Conservation (phyloP, 495 filamentous ascomycete species). For the Neurospora sp. region DNA sequence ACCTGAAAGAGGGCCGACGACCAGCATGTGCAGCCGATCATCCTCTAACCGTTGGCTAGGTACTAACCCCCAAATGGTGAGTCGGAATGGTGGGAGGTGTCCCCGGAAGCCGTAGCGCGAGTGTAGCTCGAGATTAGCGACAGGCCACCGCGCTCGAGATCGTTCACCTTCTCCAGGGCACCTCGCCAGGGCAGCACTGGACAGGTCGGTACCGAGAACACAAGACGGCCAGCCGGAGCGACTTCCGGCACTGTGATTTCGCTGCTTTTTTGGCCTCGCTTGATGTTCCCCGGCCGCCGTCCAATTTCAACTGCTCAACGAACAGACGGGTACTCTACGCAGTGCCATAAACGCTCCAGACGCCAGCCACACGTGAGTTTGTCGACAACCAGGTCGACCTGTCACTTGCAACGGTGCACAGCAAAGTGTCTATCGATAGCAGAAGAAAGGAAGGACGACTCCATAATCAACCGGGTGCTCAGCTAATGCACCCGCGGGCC, state of each 20-base stretch:
- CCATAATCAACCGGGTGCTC: neutral
- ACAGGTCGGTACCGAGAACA: neutral
- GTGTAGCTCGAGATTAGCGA: neutral
- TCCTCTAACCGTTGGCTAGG: neutral
- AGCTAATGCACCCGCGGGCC: neutral
- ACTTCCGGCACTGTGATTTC: neutral
- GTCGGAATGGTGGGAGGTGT: neutral
- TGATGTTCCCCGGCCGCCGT: neutral
- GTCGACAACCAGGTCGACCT: neutral
- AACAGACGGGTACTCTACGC: neutral
- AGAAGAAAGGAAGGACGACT: neutral
- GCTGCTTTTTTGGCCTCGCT: neutral
- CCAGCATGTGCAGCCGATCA: neutral
- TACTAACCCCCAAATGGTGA: neutral
- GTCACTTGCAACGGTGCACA: neutral
- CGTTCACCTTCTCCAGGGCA: neutral
- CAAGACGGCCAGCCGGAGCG: neutral
- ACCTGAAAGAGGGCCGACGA: neutral
- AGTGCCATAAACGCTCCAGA: neutral
- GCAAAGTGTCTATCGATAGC: neutral
- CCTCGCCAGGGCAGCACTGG: neutral
- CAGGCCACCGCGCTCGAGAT: neutral
- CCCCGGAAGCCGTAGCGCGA: neutral
- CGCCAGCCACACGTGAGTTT: neutral
- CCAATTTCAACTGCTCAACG: neutral